Base-by-base conservation (phyloP, 1,284 basidiomycete species). In the Omphalotus olearius region DNA sequence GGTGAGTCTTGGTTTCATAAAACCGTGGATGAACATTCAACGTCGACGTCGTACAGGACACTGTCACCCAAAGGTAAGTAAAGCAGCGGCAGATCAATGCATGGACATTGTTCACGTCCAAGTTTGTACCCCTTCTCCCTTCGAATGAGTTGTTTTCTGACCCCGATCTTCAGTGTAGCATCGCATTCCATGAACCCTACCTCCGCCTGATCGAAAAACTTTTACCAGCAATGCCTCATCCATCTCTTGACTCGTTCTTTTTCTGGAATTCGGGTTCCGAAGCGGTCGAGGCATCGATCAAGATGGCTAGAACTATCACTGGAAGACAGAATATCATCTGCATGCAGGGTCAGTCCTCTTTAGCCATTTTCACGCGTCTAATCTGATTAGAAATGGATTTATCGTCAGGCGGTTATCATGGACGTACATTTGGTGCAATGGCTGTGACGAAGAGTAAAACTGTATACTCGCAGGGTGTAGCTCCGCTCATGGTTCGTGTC, bases 231-330 rank as follows among this genome's bases (percentile, higher is more conserved):
- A 89, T 93, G 82, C 92, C 94, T 0, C 75, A 96, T 68, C 75
- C 83, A 0, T 93, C 92, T 2, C 78, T 98, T 40, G 89, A 95
- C 69, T 91, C 91, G 16, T 95, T 98, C 78, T 96, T 92, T 78
- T 91, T 95, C 69, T 93, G 90, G 89, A 98, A 94, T 74, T 96
- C 93, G 4, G 93, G 93, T 13, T 88, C 91, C 2, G 94, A 97
- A 65, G 93, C 92, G 0, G 79, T 93, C 37, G 91, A 97, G 69
- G 91, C 83, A 1, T 75, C 88, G 1, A 66, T 94, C 54, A 93
- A 93, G 70, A 82, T 91, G 70, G 88, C 91, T 1, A 80, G 94
- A 37, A 66, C 69, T 14, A 73, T 85, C 33, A 97, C 93, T 1
- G 81, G 83, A 42, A 78, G 82, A 56, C 91, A 92, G 65, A 94